Evolutionary conservation across 2,329 filamentous ascomycete species (phyloP), one percentile per base, ranked within the genome.

Genomic region (Cryphonectria parasitica): DNA sequence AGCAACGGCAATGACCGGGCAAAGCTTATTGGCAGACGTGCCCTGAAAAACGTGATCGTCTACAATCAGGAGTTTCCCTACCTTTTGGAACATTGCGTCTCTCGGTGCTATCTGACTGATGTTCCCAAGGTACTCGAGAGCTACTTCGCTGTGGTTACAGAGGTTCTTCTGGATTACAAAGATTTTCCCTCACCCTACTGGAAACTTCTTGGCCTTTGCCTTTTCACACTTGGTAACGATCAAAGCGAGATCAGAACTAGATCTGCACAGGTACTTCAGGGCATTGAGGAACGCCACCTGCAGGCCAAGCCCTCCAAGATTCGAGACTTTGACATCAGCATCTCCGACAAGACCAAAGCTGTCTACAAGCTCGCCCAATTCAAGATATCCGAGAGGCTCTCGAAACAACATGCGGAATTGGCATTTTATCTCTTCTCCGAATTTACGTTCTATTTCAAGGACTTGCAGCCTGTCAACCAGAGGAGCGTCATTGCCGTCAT

Each of bases 321-420:
- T 8, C 94, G 97, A 78, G 96, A 99, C 79, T 97, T 98, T 71
- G 96, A 99, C 77, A 98, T 99, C 76, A 98, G 95, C 79, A 96
- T 99, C 70, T 97, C 95, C 0, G 97, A 99, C 82, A 98, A 98
- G 82, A 99, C 97, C 0, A 97, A 97, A 74, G 95, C 95, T 0
- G 95, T 99, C 2, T 99, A 98, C 82, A 99, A 99, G 82, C 86
- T 97, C 61, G 96, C 97, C 0, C 96, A 99, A 78, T 98, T 98
- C 74, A 95, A 98, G 78, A 97, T 97, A 31, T 98, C 96, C 0
- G 94, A 95, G 76, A 88, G 95, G 28, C 87, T 99, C 54, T 92
- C 95, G 1, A 93, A 93, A 76, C 93, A 97, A 74, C 93, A 99
- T 78, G 89, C 92, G 0, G 94, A 97, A 74, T 83, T 97, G 56